Base-by-base conservation (phyloP, 139 green algal genomes). In the Tetradesmus lagerheimii region DNA sequence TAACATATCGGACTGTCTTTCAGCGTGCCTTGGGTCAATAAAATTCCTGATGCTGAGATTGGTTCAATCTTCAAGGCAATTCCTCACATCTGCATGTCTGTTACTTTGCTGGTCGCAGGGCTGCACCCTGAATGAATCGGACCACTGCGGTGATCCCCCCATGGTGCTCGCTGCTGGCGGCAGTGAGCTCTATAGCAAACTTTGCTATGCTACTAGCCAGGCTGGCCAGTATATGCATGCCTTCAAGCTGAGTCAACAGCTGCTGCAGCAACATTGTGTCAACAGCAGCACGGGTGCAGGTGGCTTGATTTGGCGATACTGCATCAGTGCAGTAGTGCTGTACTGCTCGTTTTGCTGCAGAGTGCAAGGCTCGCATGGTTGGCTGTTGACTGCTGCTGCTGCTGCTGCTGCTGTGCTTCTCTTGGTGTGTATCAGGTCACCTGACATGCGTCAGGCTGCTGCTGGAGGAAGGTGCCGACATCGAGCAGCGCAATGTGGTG, bases 131-230 rank as follows among this genome's bases (percentile, higher is more conserved):
- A 99, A 99, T 87, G 97, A 99, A 88, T 93, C 96, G 1, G 97
- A 99, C 91, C 96, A 98, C 82, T 99, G 97, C 91, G 97, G 97
- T 1, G 97, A 99, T 87, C 97, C 97, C 0, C 97, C 97, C 0
- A 94, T 99, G 6, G 89, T 99, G 35, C 92, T 99, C 31, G 97
- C 97, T 57, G 95, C 96, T 25, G 97, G 97, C 1, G 98, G 98
- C 86, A 97, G 97, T 97, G 89, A 87, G 91, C n/a, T n/a, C n/a
- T n/a, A n/a, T n/a, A n/a, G n/a, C n/a, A n/a, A n/a, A n/a, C n/a
- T 38, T 4, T 4, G 29, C 41, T 20, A 31, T 29, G 16, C 23
- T 27, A 50, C 76, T 45, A 41, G 23, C 29, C 45, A 57, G 11
- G 20, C 66, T 77, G 66, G 8, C 0, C 66, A 34, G 66, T 16